phyloP scores from a whole-genome alignment of 805 yeast species.

The Metschnikowia proteae region DNA sequence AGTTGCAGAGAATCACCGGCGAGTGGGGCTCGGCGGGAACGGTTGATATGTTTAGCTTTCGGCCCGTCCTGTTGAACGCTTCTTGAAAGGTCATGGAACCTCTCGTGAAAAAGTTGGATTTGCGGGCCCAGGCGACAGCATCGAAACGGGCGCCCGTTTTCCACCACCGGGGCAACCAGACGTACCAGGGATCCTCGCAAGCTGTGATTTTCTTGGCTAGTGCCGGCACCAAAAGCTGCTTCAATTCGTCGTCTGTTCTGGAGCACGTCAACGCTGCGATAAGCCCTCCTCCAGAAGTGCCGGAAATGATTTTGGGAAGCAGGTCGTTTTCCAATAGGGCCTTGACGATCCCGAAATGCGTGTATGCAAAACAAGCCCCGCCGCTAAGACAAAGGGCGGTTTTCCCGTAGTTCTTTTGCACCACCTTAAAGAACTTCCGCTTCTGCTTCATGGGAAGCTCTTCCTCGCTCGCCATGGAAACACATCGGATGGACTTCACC shows the following conservation, averaged over 20 bases:
- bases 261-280: conserved; percentile 72
- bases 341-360: conserved; percentile 72
- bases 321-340: conserved; percentile 65
- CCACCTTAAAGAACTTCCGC: conserved; percentile 50
- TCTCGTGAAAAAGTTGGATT: conserved; percentile 63
- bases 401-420: conserved; percentile 64
- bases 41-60: conserved; percentile 66
- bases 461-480: conserved; percentile 32
- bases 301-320: conserved; percentile 66
- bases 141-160: conserved; percentile 77
- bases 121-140: conserved; percentile 68
- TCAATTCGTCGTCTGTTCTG: conserved; percentile 63
- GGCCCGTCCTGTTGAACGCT: conserved; percentile 64
- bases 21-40: conserved; percentile 82
- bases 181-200: conserved; percentile 58
- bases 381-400: conserved; percentile 73
- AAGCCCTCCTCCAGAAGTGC: conserved; percentile 80
- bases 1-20: conserved; percentile 74
- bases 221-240: conserved; percentile 52
- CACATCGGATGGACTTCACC: conserved; percentile 41
- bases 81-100: conserved; percentile 74
- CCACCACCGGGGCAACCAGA: conserved; percentile 65
- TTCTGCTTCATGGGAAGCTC: conserved; percentile 40
- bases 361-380: conserved; percentile 75
- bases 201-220: conserved; percentile 64